Percentiles rank a stretch among this genome's conserved stretches.
Evolutionary conservation across 768 basidiomycete genomes (phyloP).

Genomic region (Candolleomyces eurysporus): DNA sequence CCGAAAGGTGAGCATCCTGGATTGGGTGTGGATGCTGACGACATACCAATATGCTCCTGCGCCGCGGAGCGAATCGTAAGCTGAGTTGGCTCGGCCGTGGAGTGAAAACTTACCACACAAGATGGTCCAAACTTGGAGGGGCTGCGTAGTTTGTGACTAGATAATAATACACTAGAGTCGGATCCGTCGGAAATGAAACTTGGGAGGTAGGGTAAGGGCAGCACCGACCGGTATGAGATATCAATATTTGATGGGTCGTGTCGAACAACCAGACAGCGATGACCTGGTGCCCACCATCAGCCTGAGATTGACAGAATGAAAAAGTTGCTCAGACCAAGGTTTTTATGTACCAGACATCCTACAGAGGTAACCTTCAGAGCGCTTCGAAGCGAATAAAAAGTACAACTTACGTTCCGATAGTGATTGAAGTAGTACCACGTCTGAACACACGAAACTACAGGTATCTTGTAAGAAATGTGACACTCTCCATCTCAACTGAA

Average conservation of each 20-base stretch:
- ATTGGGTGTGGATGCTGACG: neutral
- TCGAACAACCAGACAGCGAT: constrained; percentile 48
- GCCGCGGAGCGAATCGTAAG: neutral
- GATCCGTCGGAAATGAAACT: neutral
- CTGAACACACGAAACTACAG: constrained; percentile 52
- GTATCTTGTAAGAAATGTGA: constrained; percentile 1
- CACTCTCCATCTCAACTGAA: neutral
- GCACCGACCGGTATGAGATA: constrained; percentile 49
- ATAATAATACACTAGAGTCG: constrained; percentile 46
- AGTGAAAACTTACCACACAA: constrained; percentile 45
- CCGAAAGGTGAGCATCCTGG: neutral
- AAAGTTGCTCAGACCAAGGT: constrained; percentile 31
- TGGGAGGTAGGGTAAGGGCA: neutral
- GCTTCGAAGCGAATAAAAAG: constrained; percentile 3
- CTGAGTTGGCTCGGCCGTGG: neutral
- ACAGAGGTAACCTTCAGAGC: constrained; percentile 1
- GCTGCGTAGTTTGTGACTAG: constrained; percentile 52
- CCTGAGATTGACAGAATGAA: neutral
- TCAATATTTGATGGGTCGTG: constrained; percentile 49
- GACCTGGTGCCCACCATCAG: constrained; percentile 32
- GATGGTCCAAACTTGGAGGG: constrained; percentile 31
- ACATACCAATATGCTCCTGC: constrained; percentile 52
- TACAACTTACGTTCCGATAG: constrained; percentile 35
- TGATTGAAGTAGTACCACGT: constrained; percentile 55
- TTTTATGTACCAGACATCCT: constrained; percentile 55